Percentiles rank a stretch among this genome's conserved stretches.
These are phyloP conservation scores for Golovinomyces cichoracearum DNA, from an alignment of 2,329 filamentous ascomycete species.

Conservation along the genomic window DNA sequence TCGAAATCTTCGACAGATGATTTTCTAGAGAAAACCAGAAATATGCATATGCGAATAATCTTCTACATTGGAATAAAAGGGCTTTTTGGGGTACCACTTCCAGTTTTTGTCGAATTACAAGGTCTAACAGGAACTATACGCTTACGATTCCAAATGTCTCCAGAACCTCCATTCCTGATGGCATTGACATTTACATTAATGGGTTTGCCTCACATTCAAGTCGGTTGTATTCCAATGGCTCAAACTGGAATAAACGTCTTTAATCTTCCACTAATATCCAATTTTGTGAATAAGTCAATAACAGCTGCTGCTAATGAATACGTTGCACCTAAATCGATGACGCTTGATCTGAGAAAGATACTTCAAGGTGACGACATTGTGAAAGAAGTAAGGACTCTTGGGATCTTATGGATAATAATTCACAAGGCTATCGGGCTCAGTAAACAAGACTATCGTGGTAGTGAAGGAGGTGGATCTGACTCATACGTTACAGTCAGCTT, in stretches of 20 bases:
- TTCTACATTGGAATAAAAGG: slow-evolving; percentile 52
- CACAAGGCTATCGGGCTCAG: slow-evolving; percentile 67
- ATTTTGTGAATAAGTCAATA: slow-evolving; percentile 59
- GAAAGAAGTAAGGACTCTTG: slow-evolving; percentile 66
- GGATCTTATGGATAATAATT: slow-evolving; percentile 78
- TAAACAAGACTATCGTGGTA: slow-evolving; percentile 70
- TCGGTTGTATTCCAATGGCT: slow-evolving; percentile 80
- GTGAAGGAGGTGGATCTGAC: slow-evolving; percentile 66
- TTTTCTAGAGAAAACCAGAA: slow-evolving; percentile 58
- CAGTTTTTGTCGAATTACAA: slow-evolving; percentile 45
- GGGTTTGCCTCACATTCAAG: slow-evolving; percentile 71
- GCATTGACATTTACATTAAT: slow-evolving; percentile 81
- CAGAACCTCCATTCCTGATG: slow-evolving; percentile 78
- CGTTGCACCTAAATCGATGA: slow-evolving; percentile 83
- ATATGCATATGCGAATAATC: slow-evolving; percentile 90
- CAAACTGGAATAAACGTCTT: slow-evolving; percentile 72
- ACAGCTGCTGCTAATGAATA: slow-evolving; percentile 61
- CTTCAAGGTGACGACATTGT: slow-evolving; percentile 75
- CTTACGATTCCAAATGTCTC: slow-evolving; percentile 58
- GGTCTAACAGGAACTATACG: slow-evolving; percentile 74
- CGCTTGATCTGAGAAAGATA: slow-evolving; percentile 70
- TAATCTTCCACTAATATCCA: slow-evolving; percentile 76
- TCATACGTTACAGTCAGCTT: slow-evolving; percentile 88
- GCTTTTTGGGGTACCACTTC: slow-evolving; percentile 12
- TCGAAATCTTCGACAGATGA: slow-evolving; percentile 46